phyloP scores from a whole-genome alignment of 176 grass and related monocot genomes.

The Musa acuminata region DNA sequence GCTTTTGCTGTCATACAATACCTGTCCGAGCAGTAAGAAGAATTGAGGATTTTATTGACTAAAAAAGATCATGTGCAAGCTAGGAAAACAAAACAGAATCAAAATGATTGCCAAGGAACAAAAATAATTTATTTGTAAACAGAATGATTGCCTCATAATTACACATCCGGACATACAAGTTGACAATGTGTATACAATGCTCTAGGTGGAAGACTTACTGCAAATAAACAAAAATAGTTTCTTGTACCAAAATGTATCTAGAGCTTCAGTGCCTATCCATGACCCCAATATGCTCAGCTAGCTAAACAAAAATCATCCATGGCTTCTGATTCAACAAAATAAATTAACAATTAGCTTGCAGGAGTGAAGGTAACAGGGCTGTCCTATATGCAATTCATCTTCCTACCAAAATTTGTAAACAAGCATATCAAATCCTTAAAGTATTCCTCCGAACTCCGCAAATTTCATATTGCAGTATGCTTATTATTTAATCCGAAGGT shows the following conservation, averaged over 20 bases:
- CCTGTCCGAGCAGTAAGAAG: slow-evolving; percentile 16
- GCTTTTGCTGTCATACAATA: slow-evolving; percentile 51
- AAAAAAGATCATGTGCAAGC: background rate
- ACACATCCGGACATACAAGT: background rate
- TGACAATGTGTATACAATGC: background rate
- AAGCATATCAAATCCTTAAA: background rate
- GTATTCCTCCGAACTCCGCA: background rate
- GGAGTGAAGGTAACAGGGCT: too few relatives aligned
- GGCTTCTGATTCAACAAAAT: background rate
- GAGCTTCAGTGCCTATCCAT: too few relatives aligned
- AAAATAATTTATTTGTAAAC: background rate
- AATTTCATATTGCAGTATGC: background rate
- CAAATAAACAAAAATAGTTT: background rate
- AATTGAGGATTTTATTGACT: background rate
- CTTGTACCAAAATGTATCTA: too few relatives aligned
- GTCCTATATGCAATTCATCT: background rate
- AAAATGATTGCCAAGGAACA: background rate
- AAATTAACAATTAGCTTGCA: background rate
- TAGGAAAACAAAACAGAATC: background rate
- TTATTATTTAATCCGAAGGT: too few relatives aligned
- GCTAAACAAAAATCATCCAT: background rate
- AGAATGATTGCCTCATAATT: background rate
- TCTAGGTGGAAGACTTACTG: background rate
- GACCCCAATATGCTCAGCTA: too few relatives aligned
- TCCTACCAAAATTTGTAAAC: background rate